Evolutionary conservation across 2,329 filamentous ascomycete genomes (phyloP), one percentile per base, ranked within the genome.

Genomic region (Epichloe baconii): DNA sequence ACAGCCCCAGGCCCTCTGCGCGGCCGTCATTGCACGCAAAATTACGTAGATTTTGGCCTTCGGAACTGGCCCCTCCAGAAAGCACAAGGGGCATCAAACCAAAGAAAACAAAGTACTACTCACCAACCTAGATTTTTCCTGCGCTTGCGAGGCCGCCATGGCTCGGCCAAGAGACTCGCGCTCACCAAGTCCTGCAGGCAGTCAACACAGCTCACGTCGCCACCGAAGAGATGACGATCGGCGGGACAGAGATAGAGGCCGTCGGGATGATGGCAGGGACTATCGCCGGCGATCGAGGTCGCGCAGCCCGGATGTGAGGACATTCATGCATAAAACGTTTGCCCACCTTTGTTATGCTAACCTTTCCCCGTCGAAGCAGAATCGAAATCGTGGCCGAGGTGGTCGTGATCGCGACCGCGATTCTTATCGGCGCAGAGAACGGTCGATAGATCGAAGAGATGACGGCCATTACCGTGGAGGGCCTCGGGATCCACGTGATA

Each of bases 111-210:
- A 64, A 67, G 66, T 69, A 68, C 59, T 65, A 58, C 64, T 67
- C 63, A 68, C 62, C 64, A 65, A 59, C 60, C 56, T 61, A 65
- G 64, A 64, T 66, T 52, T 64, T 65, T 68, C 62, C 66, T 65
- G 66, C 69, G 67, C 66, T 62, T 63, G 61, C 65, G 65, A 68
- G 64, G 66, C 63, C 64, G 61, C 62, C 64, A 81, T 81, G 78
- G 77, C 76, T 79, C 78, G 77, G 71, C 77, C 73, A 71, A 79
- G 74, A 77, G 77, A 79, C 74, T 79, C 78, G 72, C 78, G 86
- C 86, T 91, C 86, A 90, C 87, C 86, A 86, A 88, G 85, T 82
- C 85, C 85, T 83, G 82, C 84, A 89, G 86, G 85, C 81, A 88
- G 85, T 77, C 83, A 86, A 66, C 77, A 79, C 70, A 82, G 81